Evolutionary conservation across 495 filamentous ascomycete genomes (phyloP), one percentile per base, ranked within the genome.

Genomic region (Parathielavia appendiculata): DNA sequence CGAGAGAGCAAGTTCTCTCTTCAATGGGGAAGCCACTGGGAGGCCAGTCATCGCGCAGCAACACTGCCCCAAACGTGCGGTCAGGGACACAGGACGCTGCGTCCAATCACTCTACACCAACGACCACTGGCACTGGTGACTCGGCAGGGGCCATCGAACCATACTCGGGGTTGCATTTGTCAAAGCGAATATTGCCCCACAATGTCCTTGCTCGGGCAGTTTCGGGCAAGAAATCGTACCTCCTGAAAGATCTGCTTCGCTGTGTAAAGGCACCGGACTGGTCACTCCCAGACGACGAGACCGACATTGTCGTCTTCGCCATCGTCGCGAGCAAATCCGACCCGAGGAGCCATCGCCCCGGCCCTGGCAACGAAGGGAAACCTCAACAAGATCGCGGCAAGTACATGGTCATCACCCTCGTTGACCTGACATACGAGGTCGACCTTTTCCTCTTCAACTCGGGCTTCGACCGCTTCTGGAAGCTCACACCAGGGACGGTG

Each of bases 391-490:
- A 81, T 12, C 80, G 74, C 17, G 82, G 81, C 20, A 92, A 92
- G 68, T 97, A 92, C 75, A 97, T 99, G 91, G 88, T 87, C 2
- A 76, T 99, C 41, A 86, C 82, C 9, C 79, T 99, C 14, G 89
- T 88, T 6, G 92, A 97, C 68, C 77, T 97, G 8, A 86, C 89
- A 63, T 97, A 87, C 87, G 90, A 95, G 40, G 70, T 97, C 22
- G 91, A 96, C 56, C 81, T 96, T 26, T 97, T 87, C 65, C 83
- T 99, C 32, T 99, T 99, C 68, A 90, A 88, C 65, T 83, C 87
- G 0, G 95, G 88, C 17, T 97, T 96, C 66, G 85, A 89, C 5
- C 84, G 86, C 40, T 97, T 90, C 75, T 96, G 92, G 85, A 91
- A 95, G 66, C 76, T 97, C 5, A 83, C 86, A 0, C 82, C 88